These are phyloP conservation scores for Nannizziopsis barbatae DNA, from an alignment of 2,329 filamentous ascomycete genomes.

Conservation along the genomic window DNA sequence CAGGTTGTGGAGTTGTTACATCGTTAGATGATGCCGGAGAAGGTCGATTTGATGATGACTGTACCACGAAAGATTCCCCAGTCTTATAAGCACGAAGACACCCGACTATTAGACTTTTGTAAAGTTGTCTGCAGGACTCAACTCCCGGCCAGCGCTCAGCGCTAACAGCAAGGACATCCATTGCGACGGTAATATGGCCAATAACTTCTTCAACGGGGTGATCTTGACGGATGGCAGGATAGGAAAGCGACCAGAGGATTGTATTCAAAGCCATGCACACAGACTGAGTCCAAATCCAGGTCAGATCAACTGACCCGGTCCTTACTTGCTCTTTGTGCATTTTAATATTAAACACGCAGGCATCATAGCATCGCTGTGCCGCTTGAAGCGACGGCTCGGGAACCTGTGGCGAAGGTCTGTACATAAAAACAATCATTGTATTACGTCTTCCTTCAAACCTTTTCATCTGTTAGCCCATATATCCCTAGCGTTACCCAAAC, in stretches of 20 bases:
- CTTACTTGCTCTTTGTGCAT: constrained; percentile 71
- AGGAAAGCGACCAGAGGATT: constrained; percentile 82
- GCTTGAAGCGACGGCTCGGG: constrained; percentile 71
- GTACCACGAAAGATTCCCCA: constrained; percentile 43
- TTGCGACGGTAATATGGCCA: constrained; percentile 57
- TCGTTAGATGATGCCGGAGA: constrained; percentile 33
- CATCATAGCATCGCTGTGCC: constrained; percentile 71
- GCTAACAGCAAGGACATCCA: constrained; percentile 69
- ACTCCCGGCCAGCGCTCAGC: constrained; percentile 88
- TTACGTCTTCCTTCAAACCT: constrained; percentile 62
- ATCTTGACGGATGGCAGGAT: constrained; percentile 63
- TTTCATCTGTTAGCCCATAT: constrained; percentile 13
- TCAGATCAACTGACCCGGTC: constrained; percentile 66
- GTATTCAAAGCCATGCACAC: constrained; percentile 89
- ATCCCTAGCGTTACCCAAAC: background rate
- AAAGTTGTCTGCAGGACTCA: constrained; percentile 70
- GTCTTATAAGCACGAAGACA: constrained; percentile 79
- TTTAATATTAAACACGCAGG: constrained; percentile 68
- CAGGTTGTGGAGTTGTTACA: constrained; percentile 26
- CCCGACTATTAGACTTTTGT: constrained; percentile 71
- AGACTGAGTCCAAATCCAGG: constrained; percentile 83
- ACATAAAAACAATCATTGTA: constrained; percentile 78
- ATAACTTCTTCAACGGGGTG: constrained; percentile 67
- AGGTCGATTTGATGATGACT: constrained; percentile 35
- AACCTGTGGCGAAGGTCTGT: constrained; percentile 83